A percentile compares a stretch with the other conserved stretches of the same genome.
Conservation (phyloP, 1,284 basidiomycete species). For the Microbotryomycetes sp. region DNA sequence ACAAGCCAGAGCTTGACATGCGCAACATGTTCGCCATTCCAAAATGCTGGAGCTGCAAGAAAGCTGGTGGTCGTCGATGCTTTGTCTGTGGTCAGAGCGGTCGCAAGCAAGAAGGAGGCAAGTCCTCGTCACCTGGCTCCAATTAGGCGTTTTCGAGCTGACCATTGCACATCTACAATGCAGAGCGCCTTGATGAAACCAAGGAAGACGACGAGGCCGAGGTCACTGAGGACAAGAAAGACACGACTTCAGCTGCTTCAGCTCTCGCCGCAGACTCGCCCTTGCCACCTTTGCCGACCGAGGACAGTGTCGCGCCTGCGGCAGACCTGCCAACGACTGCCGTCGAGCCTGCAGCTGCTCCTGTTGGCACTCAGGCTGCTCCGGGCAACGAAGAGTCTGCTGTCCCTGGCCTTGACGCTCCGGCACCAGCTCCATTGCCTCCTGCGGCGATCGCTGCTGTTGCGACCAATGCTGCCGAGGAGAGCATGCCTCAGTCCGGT, state of each 20-base stretch:
- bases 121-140: not conserved
- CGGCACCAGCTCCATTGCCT: too few species aligned
- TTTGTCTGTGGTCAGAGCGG: constrained; percentile 28
- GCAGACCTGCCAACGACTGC: too few species aligned
- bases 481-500: not conserved
- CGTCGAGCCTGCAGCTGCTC: not conserved
- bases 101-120: constrained; percentile 9
- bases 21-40: constrained; percentile 18
- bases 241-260: not conserved
- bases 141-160: not conserved
- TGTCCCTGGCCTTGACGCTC: too few species aligned
- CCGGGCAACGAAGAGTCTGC: too few species aligned
- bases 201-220: not conserved
- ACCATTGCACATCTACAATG: not conserved
- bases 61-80: constrained; percentile 25
- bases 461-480: not conserved
- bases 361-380: too few species aligned
- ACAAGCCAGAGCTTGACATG: constrained; percentile 25
- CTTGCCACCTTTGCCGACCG: not conserved
- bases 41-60: constrained; percentile 33
- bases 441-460: not conserved
- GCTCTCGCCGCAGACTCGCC: not conserved
- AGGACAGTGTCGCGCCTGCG: not conserved
- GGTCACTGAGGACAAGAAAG: not conserved
- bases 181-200: not conserved